Conservation (phyloP, 75 land plant species). For the Azolla pinnata region DNA sequence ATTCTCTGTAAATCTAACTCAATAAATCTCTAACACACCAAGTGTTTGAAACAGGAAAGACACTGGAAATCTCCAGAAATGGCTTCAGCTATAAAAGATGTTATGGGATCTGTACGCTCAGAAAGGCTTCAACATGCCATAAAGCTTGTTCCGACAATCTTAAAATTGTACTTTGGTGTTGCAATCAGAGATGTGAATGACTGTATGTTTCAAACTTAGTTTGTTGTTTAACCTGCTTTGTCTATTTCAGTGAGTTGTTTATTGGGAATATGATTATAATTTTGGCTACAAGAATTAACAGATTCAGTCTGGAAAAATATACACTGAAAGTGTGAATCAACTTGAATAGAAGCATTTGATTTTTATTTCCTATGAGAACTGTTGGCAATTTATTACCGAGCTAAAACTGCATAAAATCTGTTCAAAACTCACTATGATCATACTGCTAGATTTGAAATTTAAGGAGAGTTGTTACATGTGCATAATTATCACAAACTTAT, state of each 20-base stretch:
- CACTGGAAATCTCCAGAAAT: constrained; percentile 84
- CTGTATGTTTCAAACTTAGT: constrained; percentile 41
- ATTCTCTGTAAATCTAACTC: too few relatives aligned
- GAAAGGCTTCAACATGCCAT: constrained; percentile 64
- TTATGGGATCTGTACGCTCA: constrained; percentile 48
- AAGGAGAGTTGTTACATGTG: too few relatives aligned
- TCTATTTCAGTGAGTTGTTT: neutral
- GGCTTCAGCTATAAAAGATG: constrained; percentile 63
- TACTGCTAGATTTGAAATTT: too few relatives aligned
- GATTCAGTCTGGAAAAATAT: too few relatives aligned
- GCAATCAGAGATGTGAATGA: constrained; percentile 71
- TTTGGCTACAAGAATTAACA: neutral
- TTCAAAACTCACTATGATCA: too few relatives aligned
- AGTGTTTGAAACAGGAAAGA: constrained; percentile 50
- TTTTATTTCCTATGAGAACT: too few relatives aligned
- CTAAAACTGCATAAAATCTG: too few relatives aligned
- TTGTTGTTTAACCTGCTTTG: constrained; percentile 3
- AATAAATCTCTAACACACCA: too few relatives aligned
- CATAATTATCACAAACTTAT: too few relatives aligned
- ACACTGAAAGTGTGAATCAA: too few relatives aligned
- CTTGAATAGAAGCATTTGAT: too few relatives aligned
- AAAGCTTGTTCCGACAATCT: constrained; percentile 48
- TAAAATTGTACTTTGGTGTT: constrained; percentile 55
- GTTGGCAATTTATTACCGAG: too few relatives aligned
- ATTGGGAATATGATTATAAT: neutral